Base-by-base conservation (phyloP, 106 monocot genomes). In the Xerophyta viscosa region DNA sequence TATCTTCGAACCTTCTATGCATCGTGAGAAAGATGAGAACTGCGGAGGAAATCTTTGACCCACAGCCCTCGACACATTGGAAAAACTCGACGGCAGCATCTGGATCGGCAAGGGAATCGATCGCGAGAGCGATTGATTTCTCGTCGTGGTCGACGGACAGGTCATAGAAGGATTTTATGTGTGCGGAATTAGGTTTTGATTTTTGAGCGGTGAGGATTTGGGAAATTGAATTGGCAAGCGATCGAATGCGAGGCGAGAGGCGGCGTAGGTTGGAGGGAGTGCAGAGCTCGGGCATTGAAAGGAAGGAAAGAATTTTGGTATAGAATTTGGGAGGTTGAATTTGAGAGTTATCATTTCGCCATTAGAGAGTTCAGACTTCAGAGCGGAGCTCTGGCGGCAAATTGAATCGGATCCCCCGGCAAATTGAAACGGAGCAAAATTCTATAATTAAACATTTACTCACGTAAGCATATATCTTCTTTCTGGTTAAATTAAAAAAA, bases 51-150 rank as follows among this genome's bases (percentile, higher is more conserved):
- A n/a, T n/a, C n/a, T n/a, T n/a, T n/a, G n/a, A n/a, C n/a, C n/a
- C n/a, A n/a, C n/a, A n/a, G n/a, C n/a, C n/a, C n/a, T n/a, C n/a
- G n/a, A 46, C 60, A 71, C 76, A 84, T 42, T 48, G 17, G 66
- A 80, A 73, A 75, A 84, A 71, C 39, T 65, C 62, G 54, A 94
- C 48, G 31, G 88, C 72, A 12, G 55, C 46, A 68, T 66, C 71
- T 11, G 88, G 70, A 72, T 81, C 72, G 36, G 50, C 69, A 53
- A 81, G 47, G 41, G 55, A 64, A 61, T 72, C 31, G 57, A 88
- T 31, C 36, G 71, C 57, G 17, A 61, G 54, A 14, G 77, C 46
- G 24, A 78, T 37, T 22, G 54, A 47, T 27, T 46, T 31, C 4
- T 54, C 46, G 31, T 27, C 20, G 54, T 46, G 63, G 58, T 59